These are phyloP conservation scores for Pelargonium citronellum DNA, from an alignment of 441 rosid species.

Conservation along the genomic window DNA sequence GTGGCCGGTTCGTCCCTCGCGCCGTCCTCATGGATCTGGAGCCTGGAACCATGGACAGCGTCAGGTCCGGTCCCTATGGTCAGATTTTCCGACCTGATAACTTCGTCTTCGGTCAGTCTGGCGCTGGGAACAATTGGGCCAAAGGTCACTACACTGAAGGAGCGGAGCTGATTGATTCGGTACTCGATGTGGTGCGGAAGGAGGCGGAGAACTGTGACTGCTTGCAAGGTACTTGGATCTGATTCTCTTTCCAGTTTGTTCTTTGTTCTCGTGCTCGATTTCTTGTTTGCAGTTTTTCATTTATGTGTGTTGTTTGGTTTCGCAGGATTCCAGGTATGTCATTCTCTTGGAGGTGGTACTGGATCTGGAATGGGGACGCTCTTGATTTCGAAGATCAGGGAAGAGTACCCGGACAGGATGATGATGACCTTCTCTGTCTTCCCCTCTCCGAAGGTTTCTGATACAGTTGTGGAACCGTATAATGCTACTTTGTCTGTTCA, in stretches of 20 bases:
- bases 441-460: conserved; percentile 73
- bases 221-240: conserved; percentile 17
- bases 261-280: no score
- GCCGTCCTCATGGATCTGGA: conserved; percentile 57
- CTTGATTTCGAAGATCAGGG: conserved; percentile 68
- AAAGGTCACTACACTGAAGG: conserved; percentile 60
- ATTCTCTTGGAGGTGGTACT: conserved; percentile 70
- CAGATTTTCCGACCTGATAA: conserved; percentile 54
- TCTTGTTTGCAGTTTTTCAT: no score
- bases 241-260: no score
- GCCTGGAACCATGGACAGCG: conserved; percentile 53
- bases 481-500: conserved; percentile 74
- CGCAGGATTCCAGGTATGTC: conserved; percentile 73
- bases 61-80: conserved; percentile 47
- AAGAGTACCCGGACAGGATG: conserved; percentile 76
- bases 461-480: conserved; percentile 75
- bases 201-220: conserved; percentile 28
- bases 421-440: conserved; percentile 72
- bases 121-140: conserved; percentile 53
- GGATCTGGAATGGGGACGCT: conserved; percentile 83
- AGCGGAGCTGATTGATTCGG: conserved; percentile 57
- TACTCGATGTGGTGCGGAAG: conserved; percentile 67
- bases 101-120: conserved; percentile 41
- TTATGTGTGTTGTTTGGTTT: neutral
- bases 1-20: conserved; percentile 48